Evolutionary conservation across 2,329 filamentous ascomycete species (phyloP).

Genomic region (Botrytis aclada): DNA sequence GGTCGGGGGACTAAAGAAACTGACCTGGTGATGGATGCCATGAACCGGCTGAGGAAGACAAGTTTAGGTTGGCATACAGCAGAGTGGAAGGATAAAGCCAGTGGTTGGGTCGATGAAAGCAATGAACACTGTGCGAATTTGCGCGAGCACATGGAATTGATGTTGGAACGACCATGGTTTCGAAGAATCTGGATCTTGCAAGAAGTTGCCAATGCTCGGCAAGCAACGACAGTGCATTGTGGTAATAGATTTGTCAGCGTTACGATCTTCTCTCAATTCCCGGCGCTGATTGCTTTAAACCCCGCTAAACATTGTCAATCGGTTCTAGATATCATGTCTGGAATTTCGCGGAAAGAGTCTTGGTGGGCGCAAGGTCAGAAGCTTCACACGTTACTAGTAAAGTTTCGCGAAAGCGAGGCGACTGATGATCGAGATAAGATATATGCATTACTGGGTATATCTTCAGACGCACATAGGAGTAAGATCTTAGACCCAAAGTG

Average conservation of each 20-base stretch:
- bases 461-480: not conserved
- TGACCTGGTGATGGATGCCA: slow-evolving; percentile 21
- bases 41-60: slow-evolving; percentile 11
- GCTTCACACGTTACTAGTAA: slow-evolving; percentile 18
- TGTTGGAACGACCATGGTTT: slow-evolving; percentile 1
- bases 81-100: slow-evolving; percentile 10
- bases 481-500: not conserved
- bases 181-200: slow-evolving; percentile 11
- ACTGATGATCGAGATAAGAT: slow-evolving; percentile 22
- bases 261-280: slow-evolving; percentile 16
- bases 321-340: slow-evolving; percentile 24
- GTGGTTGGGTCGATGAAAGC: slow-evolving; percentile 16
- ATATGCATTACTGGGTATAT: slow-evolving; percentile 19
- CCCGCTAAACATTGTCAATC: slow-evolving; percentile 12
- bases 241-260: slow-evolving; percentile 18
- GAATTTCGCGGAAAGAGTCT: slow-evolving; percentile 13
- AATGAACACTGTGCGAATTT: not conserved
- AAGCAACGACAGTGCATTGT: slow-evolving; percentile 7
- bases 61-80: slow-evolving; percentile 1
- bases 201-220: slow-evolving; percentile 11
- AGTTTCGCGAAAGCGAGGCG: slow-evolving; percentile 22
- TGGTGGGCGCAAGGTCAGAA: slow-evolving; percentile 14
- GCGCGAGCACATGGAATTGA: not conserved
- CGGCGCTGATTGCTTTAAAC: not conserved
- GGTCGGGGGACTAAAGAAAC: not conserved